Evolutionary conservation across 192 early-diverging fungal genomes (phyloP), one percentile per base, ranked within the genome.

Genomic region (Podila verticillata): DNA sequence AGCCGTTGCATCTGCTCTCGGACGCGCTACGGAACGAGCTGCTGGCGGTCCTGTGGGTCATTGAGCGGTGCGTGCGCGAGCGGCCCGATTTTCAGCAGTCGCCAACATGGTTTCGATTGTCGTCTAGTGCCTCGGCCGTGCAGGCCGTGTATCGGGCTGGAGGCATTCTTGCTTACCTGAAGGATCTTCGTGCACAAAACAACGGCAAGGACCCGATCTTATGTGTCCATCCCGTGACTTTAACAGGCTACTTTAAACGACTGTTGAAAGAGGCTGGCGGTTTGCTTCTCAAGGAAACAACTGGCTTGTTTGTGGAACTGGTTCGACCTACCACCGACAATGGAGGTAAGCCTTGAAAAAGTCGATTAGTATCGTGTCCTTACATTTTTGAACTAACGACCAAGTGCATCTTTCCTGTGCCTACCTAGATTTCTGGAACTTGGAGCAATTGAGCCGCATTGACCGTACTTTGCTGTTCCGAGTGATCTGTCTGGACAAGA

Each of bases 101-200:
- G 7, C 70, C 69, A 2, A 80, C 77, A 24, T 80, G 77, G 77
- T 80, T 80, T 61, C 77, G 77, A 29, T 32, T 72, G 34, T 80
- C 77, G 9, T 80, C 77, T 13, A 80, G 77, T 44, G 70, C 66
- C n/a, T 66, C 13, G 47, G 77, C 70, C 8, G 70, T 80, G 0
- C 69, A 80, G 57, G 70, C 70, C 0, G 47, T 80, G 0, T 67
- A 26, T 17, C 47, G 63, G 30, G 63, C 69, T 28, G 70, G 77
- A 30, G 77, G 77, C 0, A 61, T 80, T 8, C 61, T 72, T 10
- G 65, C 70, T 0, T 80, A 80, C 30, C 22, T 72, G 44, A 72
- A 67, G 48, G 70, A 63, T n/a, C 29, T 80, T 22, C 61, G 57
- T n/a, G 26, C 17, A 5, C 47, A 70, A 24, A 64, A 70, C 28